Percentiles rank a stretch among this genome's conserved stretches.
phyloP scores from a whole-genome alignment of 2,329 filamentous ascomycete species.

The Talaromyces albobiverticillius region DNA sequence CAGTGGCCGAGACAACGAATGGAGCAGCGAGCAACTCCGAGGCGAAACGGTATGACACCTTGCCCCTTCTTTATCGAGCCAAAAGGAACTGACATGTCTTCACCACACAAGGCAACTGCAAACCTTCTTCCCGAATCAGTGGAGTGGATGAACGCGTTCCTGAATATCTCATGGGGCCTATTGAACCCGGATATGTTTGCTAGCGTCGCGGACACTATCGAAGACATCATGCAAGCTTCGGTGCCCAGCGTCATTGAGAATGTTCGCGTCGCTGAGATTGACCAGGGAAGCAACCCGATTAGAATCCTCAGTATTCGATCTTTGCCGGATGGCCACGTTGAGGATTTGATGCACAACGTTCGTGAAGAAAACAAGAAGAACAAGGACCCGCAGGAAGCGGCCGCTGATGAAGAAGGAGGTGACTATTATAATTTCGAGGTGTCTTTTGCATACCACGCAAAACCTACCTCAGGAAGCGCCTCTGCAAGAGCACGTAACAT shows the following conservation, averaged over 20 bases:
- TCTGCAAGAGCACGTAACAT: slow-evolving; percentile 88
- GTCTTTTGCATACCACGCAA: slow-evolving; percentile 86
- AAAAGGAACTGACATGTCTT: not conserved
- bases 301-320: slow-evolving; percentile 83
- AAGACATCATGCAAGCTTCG: slow-evolving; percentile 96
- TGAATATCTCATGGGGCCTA: slow-evolving; percentile 82
- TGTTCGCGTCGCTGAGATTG: slow-evolving; percentile 90
- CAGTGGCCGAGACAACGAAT: slow-evolving; percentile 79
- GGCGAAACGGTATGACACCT: slow-evolving; percentile 65
- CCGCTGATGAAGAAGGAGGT: slow-evolving; percentile 84
- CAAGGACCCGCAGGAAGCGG: slow-evolving; percentile 82
- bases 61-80: not conserved
- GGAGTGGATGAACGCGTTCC: slow-evolving; percentile 90
- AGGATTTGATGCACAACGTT: slow-evolving; percentile 77
- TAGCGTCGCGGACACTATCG: slow-evolving; percentile 85
- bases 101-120: slow-evolving; percentile 60
- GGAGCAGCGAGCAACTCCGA: slow-evolving; percentile 80
- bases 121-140: slow-evolving; percentile 92
- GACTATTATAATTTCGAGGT: slow-evolving; percentile 92
- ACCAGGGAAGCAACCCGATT: slow-evolving; percentile 86
- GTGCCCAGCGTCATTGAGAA: slow-evolving; percentile 90
- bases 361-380: slow-evolving; percentile 73
- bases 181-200: slow-evolving; percentile 95
- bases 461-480: slow-evolving; percentile 66
- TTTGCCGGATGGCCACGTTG: slow-evolving; percentile 76